Evolutionary conservation across 805 yeast species (phyloP).

Genomic region (Candida boleticola): DNA sequence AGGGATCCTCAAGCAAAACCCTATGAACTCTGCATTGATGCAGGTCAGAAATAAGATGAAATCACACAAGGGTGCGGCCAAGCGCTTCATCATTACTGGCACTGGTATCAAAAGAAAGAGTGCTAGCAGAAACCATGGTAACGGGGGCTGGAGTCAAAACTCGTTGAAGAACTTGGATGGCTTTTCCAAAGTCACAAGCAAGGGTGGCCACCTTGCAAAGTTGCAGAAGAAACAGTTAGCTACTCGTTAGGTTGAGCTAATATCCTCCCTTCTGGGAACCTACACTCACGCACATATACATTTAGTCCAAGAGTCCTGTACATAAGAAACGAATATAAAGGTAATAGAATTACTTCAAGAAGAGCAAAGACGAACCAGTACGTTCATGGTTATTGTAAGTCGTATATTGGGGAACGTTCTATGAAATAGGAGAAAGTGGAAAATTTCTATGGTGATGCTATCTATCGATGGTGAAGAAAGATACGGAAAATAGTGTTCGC

Average conservation of each 20-base stretch:
- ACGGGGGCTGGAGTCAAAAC: conserved; percentile 78
- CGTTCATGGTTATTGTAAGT: too few species aligned
- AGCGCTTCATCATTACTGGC: conserved; percentile 79
- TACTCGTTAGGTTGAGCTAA: conserved; percentile 38
- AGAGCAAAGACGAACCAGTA: too few species aligned
- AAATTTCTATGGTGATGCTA: too few species aligned
- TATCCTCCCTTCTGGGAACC: too few species aligned
- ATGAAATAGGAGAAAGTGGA: too few species aligned
- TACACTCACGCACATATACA: too few species aligned
- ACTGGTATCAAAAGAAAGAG: conserved; percentile 53
- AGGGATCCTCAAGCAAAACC: conserved; percentile 5
- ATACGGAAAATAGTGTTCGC: too few species aligned
- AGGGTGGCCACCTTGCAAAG: conserved; percentile 58
- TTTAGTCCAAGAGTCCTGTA: too few species aligned
- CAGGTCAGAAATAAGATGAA: conserved; percentile 54
- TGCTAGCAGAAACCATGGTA: conserved; percentile 91
- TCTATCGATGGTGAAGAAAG: too few species aligned
- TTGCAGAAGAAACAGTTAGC: conserved; percentile 36
- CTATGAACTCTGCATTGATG: conserved; percentile 22
- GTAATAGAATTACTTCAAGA: too few species aligned
- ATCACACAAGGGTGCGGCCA: conserved; percentile 84
- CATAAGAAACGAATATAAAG: too few species aligned
- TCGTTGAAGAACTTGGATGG: conserved; percentile 59
- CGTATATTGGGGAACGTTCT: too few species aligned
- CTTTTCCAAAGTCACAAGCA: conserved; percentile 50